Evolutionary conservation across 208 protist genomes (phyloP).

Genomic region (Crithidia fasciculata): DNA sequence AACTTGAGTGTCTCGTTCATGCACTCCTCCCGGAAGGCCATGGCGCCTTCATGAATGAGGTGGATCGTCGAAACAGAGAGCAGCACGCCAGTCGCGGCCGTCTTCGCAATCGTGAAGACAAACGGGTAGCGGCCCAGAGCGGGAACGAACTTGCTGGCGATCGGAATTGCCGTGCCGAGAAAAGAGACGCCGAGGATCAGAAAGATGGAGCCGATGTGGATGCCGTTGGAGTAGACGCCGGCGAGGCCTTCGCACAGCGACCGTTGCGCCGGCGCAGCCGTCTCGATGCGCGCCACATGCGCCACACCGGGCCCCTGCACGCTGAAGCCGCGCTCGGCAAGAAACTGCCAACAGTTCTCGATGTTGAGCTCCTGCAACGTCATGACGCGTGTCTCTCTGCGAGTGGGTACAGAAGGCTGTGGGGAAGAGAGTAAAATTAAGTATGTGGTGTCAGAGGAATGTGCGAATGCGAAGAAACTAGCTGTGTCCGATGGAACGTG

Average conservation of each 20-base stretch:
- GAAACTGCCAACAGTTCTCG: constrained; percentile 1
- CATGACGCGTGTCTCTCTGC: background rate
- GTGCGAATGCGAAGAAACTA: too few species aligned
- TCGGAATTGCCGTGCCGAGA: constrained; percentile 47
- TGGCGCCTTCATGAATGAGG: constrained; percentile 54
- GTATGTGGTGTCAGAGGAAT: too few species aligned
- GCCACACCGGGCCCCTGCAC: background rate
- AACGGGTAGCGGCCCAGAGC: constrained; percentile 47
- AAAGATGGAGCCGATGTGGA: constrained; percentile 55
- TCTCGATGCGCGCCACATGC: background rate
- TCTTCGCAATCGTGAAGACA: constrained; percentile 55
- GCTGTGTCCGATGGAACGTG: too few species aligned
- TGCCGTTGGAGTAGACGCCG: constrained; percentile 44
- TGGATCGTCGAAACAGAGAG: constrained; percentile 60
- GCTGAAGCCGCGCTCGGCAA: constrained; percentile 8
- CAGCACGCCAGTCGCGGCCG: constrained; percentile 60
- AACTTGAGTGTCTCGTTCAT: constrained; percentile 30
- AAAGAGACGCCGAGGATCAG: constrained; percentile 52
- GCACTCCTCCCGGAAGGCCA: constrained; percentile 48
- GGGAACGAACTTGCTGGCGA: constrained; percentile 55
- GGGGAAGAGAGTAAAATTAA: background rate
- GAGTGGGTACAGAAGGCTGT: constrained; percentile 10
- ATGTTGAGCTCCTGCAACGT: background rate
- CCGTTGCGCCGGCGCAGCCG: background rate
- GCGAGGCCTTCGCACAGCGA: constrained; percentile 41